Evolutionary conservation across 305 asterid species (phyloP), one percentile per base, ranked within the genome.

Genomic region (Ajuga reptans): DNA sequence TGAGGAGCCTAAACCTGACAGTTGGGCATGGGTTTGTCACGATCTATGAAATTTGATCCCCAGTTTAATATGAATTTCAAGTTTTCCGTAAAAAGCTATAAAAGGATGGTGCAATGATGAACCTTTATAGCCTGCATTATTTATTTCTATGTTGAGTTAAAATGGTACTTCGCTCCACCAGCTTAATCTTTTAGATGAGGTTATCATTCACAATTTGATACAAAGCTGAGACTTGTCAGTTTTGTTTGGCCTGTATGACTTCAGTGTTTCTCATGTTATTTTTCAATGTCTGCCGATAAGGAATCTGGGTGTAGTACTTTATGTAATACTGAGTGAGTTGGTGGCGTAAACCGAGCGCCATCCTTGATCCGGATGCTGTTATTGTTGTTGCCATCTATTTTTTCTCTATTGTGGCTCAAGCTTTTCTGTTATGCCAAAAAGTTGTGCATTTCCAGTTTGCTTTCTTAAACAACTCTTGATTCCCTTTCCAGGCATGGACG

Each of bases 1-100:
- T 65, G 85, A 84, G 43, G 91, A 93, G 72, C 31, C 71, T 54
- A 80, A 60, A 75, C 84, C 93, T 10, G 87, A 89, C 33, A 81
- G 89, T 75, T 87, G 96, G 95, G 89, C 91, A 31, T 90, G 96
- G 99, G 96, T 91, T 79, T 4, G 84, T 17, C 11, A 45, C 11
- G 8, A 18, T 76, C 42, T 42, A 9, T 64, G 59, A 4, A 58
- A 33, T 52, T 10, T 36, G 12, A 58, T 62, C n/a, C 39, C 39
- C 34, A 34, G 9, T 56, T 62, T 31, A 8, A 66, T 60, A 71
- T 56, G 72, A 54, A 64, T 18, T 14, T 6, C 18, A 6, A 9
- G 5, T 4, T 42, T 60, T 31, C 18, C 12, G 0, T 34, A 16
- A 10, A 43, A 71, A 49, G 71, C 27, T 18, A 29, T 41, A 50